Evolutionary conservation across 352 stramenopile species (phyloP).

Genomic region (Phytophthora rubi): DNA sequence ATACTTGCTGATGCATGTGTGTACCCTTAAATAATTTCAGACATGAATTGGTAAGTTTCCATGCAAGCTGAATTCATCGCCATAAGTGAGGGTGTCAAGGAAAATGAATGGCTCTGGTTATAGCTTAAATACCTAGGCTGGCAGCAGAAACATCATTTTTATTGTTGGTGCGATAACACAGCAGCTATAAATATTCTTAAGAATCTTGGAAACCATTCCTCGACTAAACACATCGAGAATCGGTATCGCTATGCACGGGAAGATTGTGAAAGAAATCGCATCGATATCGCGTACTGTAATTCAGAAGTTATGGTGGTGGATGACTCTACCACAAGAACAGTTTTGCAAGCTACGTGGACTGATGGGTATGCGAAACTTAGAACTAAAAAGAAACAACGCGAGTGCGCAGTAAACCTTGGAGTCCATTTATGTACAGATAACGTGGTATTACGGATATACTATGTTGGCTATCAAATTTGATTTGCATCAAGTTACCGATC

Average conservation of each 20-base stretch:
- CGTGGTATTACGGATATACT: no score
- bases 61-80: not conserved
- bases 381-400: not conserved
- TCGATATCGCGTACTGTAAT: not conserved
- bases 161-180: not conserved
- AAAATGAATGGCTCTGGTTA: not conserved
- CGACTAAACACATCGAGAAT: not conserved
- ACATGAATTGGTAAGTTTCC: not conserved
- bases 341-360: not conserved
- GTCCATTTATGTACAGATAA: no score
- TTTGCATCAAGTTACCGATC: no score
- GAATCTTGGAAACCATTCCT: not conserved
- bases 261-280: not conserved
- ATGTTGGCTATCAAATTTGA: no score
- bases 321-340: not conserved
- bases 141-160: not conserved
- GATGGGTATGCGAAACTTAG: not conserved
- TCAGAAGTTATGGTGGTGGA: not conserved
- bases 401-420: no score
- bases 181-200: not conserved
- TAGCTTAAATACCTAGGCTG: not conserved
- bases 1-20: not conserved
- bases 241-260: not conserved
- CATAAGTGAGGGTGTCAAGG: not conserved
- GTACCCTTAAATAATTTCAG: not conserved